These are phyloP conservation scores for Ceratocystis cacaofunesta DNA, from an alignment of 2,329 filamentous ascomycete species.

Conservation along the genomic window DNA sequence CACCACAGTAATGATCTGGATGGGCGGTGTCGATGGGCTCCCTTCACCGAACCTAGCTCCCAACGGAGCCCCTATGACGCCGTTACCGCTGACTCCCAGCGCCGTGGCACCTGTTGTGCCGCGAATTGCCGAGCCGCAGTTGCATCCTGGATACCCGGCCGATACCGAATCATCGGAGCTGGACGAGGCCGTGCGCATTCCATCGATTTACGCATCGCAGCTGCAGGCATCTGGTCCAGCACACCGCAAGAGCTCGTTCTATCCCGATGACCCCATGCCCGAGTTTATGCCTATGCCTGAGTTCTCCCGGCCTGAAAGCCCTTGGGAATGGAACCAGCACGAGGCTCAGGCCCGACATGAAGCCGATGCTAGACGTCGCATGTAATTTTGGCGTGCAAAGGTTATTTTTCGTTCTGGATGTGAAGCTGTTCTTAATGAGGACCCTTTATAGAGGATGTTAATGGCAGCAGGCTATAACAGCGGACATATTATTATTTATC, in stretches of 20 bases:
- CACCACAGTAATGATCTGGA: slow-evolving; percentile 15
- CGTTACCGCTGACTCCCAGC: slow-evolving; percentile 5
- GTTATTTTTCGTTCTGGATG: not conserved
- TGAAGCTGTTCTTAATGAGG: not conserved
- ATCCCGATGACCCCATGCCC: not conserved
- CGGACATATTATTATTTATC: not conserved
- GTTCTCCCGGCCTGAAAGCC: slow-evolving; percentile 6
- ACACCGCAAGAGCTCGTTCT: slow-evolving; percentile 5
- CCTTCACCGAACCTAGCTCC: not conserved
- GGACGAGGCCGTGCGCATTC: slow-evolving; percentile 10
- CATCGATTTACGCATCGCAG: not conserved
- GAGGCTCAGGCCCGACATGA: not conserved
- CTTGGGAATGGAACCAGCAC: slow-evolving; percentile 11
- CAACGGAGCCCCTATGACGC: not conserved
- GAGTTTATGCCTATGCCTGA: not conserved
- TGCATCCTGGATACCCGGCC: not conserved
- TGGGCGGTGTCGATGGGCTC: slow-evolving; percentile 7
- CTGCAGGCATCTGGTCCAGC: not conserved
- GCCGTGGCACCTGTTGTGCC: not conserved
- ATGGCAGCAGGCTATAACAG: not conserved
- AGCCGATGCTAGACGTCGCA: not conserved
- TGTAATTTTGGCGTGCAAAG: not conserved
- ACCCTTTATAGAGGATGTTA: not conserved
- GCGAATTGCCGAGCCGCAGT: not conserved
- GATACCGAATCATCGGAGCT: not conserved